Base-by-base conservation (phyloP, 2,329 filamentous ascomycete genomes). In the Ophiosphaerella korrae region DNA sequence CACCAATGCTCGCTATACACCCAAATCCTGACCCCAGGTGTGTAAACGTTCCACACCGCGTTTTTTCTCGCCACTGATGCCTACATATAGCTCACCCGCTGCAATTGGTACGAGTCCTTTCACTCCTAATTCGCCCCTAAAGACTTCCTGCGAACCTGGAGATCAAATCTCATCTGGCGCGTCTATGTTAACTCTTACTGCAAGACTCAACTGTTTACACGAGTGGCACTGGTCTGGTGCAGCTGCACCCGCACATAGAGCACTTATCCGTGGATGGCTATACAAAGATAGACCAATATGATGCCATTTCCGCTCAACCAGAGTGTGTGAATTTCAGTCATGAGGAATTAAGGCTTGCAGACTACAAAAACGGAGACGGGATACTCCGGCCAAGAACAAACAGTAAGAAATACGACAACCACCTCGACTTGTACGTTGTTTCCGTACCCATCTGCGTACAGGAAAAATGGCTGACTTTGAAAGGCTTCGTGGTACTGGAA, bases 341-440 rank as follows among this genome's bases (percentile, higher is more conserved):
- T 5, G 50, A 52, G 13, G 50, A 52, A 33, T 40, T 48, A 14
- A 44, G 50, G 14, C 23, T 52, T n/a, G 50, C 40, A 33, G 50
- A 52, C 34, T 52, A 52, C 41, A 7, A 42, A 21, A 18, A 38
- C 26, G 8, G 26, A 29, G 26, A 29, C 5, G 26, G 8, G 26
- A 6, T 33, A 16, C 31, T 47, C 13, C 44, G 13, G 34, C 36
- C 24, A 42, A 32, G 42, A 21, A 26, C 45, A 11, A 24, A 48
- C 26, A 33, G 32, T 16, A 49, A 45, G 24, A 53, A 26, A 18
- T 21, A 34, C 8, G 42, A 14, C 23, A 38, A 24, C 32, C 32
- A 45, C 43, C 50, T 53, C 29, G 42, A 16, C 29, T 38, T 53
- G 50, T 49, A 38, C 41, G 37, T 18, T 13, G 4, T 29, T 29